Evolutionary conservation across 495 filamentous ascomycete genomes (phyloP).

Genomic region (Glutinoglossum americanum): DNA sequence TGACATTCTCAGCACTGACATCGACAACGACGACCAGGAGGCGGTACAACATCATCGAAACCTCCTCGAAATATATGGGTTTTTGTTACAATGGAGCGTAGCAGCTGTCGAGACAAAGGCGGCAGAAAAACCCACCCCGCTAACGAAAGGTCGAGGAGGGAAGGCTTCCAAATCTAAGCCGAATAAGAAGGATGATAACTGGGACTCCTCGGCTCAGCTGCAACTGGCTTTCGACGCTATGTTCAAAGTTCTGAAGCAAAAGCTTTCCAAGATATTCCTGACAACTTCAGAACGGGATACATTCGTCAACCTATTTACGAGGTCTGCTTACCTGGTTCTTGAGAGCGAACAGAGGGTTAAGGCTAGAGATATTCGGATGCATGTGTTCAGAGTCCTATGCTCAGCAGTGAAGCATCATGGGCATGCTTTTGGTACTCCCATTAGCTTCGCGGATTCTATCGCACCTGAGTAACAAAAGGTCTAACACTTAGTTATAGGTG

Average conservation of each 20-base stretch:
- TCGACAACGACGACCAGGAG: slow-evolving; percentile 83
- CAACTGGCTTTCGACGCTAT: slow-evolving; percentile 77
- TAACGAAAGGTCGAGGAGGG: slow-evolving; percentile 40
- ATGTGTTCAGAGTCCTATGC: slow-evolving; percentile 89
- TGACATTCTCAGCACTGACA: slow-evolving; percentile 63
- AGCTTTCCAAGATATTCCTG: slow-evolving; percentile 75
- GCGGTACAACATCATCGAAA: slow-evolving; percentile 66
- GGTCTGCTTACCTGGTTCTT: slow-evolving; percentile 81
- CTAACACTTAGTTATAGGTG: slow-evolving; percentile 31
- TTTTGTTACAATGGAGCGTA: slow-evolving; percentile 85
- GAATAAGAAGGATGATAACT: slow-evolving; percentile 45
- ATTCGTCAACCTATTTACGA: slow-evolving; percentile 77
- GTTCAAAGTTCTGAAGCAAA: slow-evolving; percentile 88
- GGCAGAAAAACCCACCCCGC: slow-evolving; percentile 59
- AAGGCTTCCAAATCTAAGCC: slow-evolving; percentile 58
- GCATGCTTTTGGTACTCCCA: slow-evolving; percentile 69
- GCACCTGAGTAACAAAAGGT: slow-evolving; percentile 6
- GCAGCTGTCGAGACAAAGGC: slow-evolving; percentile 84
- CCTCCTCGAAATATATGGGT: slow-evolving; percentile 83
- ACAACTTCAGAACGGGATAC: slow-evolving; percentile 95
- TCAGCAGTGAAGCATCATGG: slow-evolving; percentile 97
- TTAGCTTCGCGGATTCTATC: not conserved
- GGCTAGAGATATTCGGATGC: slow-evolving; percentile 78
- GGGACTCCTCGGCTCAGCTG: slow-evolving; percentile 77
- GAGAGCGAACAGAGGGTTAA: slow-evolving; percentile 91